Base-by-base conservation (phyloP, 139 green algal genomes). In the Deuterostichococcus epilithicus region DNA sequence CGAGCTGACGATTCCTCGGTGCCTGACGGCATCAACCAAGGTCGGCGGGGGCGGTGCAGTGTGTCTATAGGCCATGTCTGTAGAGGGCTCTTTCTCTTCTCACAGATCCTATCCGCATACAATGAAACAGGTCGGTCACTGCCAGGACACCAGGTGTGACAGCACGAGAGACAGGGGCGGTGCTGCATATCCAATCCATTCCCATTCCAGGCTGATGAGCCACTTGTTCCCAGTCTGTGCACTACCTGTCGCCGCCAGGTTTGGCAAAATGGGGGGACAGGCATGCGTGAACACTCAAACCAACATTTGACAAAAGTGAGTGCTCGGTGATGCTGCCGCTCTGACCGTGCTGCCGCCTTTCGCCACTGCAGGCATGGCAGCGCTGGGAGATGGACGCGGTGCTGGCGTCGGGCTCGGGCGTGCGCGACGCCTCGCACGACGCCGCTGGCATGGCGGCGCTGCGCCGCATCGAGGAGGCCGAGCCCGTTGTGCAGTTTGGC, bases 321-420 rank as follows among this genome's bases (percentile, higher is more conserved):
- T 69, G 63, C 63, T 26, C 8, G 26, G 23, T 69, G 15, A 22
- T 15, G 33, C 8, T 26, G 8, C 22, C 26, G 22, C 63, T 69
- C 33, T 6, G 63, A 69, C 30, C 8, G 23, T 36, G 30, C 8
- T 32, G 8, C 30, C 63, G 22, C 63, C 8, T 47, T 63, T 3
- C 52, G 52, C 23, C 70, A 66, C 5, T 45, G 67, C 67, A 74
- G 72, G 72, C 45, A 3, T 76, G 72, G 72, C 45, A 68, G 42
- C 28, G 45, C 10, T 76, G 65, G 13, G 72, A 76, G 72, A 2
- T 76, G 44, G 45, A 35, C 2, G 20, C n/a, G 2, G 30, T 76
- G 72, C 44, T 52, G 32, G 72, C 44, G 45, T 33, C 28, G 72
- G 52, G 52, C 20, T 25, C 52, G 3, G 52, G 52, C 18, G 52